Base-by-base conservation (phyloP, 1,284 basidiomycete genomes). In the Malassezia equina region DNA sequence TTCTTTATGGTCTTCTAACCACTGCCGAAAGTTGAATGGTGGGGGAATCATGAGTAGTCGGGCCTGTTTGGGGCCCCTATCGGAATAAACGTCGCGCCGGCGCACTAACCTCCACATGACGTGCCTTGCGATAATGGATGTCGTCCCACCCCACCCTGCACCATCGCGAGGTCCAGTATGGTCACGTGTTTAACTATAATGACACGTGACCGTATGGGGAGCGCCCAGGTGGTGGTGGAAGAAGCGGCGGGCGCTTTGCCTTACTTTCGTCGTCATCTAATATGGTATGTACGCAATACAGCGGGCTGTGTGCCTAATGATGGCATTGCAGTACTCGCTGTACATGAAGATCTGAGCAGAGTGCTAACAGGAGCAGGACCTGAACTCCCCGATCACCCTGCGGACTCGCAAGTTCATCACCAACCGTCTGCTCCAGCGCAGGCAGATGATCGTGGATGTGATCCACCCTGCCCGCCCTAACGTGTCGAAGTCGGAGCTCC, bases 381-480 rank as follows among this genome's bases (percentile, higher is more conserved):
- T 80, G 78, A 80, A 83, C 79, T 86, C 90, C 78, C 87, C 93
- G 69, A 83, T 99, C 72, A 98, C 94, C 67, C 82, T 98, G 77
- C 88, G 94, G 75, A 96, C 94, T 58, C 87, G 93, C 79, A 96
- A 99, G 82, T 98, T 98, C 83, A 88, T 96, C 78, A 95, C 91
- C 75, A 98, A 99, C 85, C 89, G 90, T 67, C 86, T 98, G 66
- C 82, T 99, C 59, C 86, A 89, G 75, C 87, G 94, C 74, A 80
- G 79, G 75, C 81, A 81, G 65, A 73, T 76, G 67, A 83, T 95
- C 69, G 81, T 95, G 62, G 93, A 95, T 74, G 83, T 98, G 75
- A 85, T 96, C 70, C 94, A 99, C 81, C 93, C 94, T 32, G 86
- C 84, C 56, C 88, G 91, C 61, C 78, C 94, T 63, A 98, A 94